These are phyloP conservation scores for Ottelia alismoides DNA, from an alignment of 106 monocot species.

Conservation along the genomic window DNA sequence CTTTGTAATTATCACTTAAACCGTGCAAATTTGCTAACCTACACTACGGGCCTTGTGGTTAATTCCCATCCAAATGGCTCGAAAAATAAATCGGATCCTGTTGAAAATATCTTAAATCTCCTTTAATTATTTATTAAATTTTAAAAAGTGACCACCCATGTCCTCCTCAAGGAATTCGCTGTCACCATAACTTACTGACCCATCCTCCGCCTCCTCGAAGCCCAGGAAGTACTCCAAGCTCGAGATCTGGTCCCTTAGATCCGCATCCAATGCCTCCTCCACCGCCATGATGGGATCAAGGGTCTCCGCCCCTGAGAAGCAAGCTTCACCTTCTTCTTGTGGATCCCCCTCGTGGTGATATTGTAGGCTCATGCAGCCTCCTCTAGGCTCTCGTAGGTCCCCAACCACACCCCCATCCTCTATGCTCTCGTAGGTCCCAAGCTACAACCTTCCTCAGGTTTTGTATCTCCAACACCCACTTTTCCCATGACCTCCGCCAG, in stretches of 20 bases:
- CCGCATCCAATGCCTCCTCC: conserved; percentile 1
- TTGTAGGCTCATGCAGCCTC: conserved; percentile 13
- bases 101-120: too few relatives aligned
- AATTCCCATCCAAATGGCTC: too few relatives aligned
- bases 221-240: conserved; percentile 26
- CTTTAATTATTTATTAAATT: too few relatives aligned
- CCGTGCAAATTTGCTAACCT: too few relatives aligned
- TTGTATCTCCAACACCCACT: conserved; percentile 50
- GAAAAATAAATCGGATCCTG: too few relatives aligned
- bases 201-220: conserved; percentile 7
- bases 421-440: too few relatives aligned
- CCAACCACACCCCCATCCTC: conserved; percentile 12
- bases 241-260: conserved; percentile 26
- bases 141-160: too few relatives aligned
- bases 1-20: too few relatives aligned
- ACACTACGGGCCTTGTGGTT: too few relatives aligned
- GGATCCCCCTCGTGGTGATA: conserved; percentile 6
- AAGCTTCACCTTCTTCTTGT: conserved; percentile 10
- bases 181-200: neutral
- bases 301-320: conserved; percentile 1
- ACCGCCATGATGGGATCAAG: neutral
- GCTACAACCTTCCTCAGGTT: conserved; percentile 41
- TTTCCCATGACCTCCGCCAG: conserved; percentile 34
- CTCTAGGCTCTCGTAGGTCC: conserved; percentile 8
- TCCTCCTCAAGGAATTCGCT: neutral